Percentiles rank a stretch among this genome's conserved stretches.
phyloP scores from a whole-genome alignment of 169 alveolate genomes.

The Plasmodium ovale region DNA sequence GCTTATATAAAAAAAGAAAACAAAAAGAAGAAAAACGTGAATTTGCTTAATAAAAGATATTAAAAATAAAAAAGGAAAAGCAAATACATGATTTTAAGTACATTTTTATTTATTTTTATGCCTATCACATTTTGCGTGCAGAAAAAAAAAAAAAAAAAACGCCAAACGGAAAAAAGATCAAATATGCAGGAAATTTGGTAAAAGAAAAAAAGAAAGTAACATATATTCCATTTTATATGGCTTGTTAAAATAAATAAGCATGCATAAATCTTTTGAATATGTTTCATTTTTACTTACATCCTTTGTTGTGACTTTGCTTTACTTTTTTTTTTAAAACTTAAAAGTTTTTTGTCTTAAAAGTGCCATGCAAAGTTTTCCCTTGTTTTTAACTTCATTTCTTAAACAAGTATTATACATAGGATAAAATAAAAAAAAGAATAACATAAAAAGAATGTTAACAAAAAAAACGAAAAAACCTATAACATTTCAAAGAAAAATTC shows the following conservation, averaged over 20 bases:
- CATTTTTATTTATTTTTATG: too few relatives aligned
- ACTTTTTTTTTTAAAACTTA: not conserved
- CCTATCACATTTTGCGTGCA: too few relatives aligned
- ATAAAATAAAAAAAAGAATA: not conserved
- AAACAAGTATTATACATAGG: not conserved
- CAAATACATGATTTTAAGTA: too few relatives aligned
- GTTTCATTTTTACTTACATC: not conserved
- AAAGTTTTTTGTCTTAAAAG: slow-evolving; percentile 31
- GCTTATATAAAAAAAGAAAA: too few relatives aligned
- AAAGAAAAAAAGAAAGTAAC: too few relatives aligned
- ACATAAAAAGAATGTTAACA: not conserved
- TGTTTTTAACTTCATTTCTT: slow-evolving; percentile 2
- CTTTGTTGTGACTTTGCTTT: not conserved
- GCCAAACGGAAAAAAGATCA: too few relatives aligned
- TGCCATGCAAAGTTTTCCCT: slow-evolving; percentile 5
- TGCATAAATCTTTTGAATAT: not conserved
- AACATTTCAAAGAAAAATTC: slow-evolving; percentile 41
- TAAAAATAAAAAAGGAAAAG: too few relatives aligned
- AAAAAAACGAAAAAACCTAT: not conserved
- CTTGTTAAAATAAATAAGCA: not conserved
- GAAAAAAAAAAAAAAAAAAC: too few relatives aligned
- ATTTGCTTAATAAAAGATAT: too few relatives aligned
- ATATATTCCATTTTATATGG: not conserved
- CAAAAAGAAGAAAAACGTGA: too few relatives aligned
- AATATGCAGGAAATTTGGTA: too few relatives aligned